A percentile compares a stretch with the other conserved stretches of the same genome.
Conservation (phyloP, 306 rosid species). For the Medicago lupulina region DNA sequence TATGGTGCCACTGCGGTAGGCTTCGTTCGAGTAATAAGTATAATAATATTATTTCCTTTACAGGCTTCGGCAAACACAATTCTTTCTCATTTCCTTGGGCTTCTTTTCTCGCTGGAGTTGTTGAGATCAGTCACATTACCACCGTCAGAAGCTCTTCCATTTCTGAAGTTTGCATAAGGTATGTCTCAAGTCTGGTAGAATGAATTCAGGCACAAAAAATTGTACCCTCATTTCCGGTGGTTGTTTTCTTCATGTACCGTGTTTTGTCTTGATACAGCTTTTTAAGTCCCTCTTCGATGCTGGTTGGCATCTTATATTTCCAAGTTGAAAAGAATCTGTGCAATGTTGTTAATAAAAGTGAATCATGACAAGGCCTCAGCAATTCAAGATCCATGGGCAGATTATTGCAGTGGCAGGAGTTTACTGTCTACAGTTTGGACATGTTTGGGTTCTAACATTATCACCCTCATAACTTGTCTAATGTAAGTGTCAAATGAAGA, state of each 20-base stretch:
- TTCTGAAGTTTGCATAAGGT: slow-evolving; percentile 67
- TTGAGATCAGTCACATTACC: slow-evolving; percentile 86
- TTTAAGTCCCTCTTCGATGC: slow-evolving; percentile 20
- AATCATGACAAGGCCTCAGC: slow-evolving; percentile 27
- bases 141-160: slow-evolving; percentile 59
- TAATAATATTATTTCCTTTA: slow-evolving; percentile 11
- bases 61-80: slow-evolving; percentile 97
- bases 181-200: slow-evolving; percentile 6
- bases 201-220: slow-evolving; percentile 13
- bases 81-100: slow-evolving; percentile 96
- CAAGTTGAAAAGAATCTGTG: slow-evolving; percentile 24
- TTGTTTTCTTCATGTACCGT: slow-evolving; percentile 29
- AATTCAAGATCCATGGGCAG: slow-evolving; percentile 34
- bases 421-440: slow-evolving; percentile 15
- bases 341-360: slow-evolving; percentile 39
- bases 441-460: slow-evolving; percentile 6
- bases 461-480: slow-evolving; percentile 5
- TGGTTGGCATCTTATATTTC: slow-evolving; percentile 33
- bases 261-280: slow-evolving; percentile 32
- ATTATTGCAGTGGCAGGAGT: background rate
- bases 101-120: slow-evolving; percentile 84
- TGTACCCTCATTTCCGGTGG: slow-evolving; percentile 27
- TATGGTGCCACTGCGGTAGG: slow-evolving; percentile 1
- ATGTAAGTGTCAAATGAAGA: slow-evolving; percentile 6
- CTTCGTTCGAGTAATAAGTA: slow-evolving; percentile 22